These are phyloP conservation scores for Tuber magnatum DNA, from an alignment of 495 filamentous ascomycete species.

Conservation along the genomic window DNA sequence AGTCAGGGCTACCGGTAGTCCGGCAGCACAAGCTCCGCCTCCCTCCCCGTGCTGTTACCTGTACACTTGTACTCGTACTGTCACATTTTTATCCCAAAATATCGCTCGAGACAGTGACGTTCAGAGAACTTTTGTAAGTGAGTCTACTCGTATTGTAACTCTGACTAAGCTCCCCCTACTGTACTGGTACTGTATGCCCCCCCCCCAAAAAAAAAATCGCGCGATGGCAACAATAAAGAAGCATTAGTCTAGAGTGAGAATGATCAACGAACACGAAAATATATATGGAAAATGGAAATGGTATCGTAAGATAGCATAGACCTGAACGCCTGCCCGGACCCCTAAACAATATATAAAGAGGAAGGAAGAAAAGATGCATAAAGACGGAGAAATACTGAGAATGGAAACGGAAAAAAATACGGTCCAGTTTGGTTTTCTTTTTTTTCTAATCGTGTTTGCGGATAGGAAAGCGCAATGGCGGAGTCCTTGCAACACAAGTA, in stretches of 20 bases:
- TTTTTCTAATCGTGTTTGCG: neutral
- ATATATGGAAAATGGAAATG: neutral
- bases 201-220: neutral
- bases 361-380: neutral
- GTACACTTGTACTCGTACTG: too few relatives aligned
- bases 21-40: neutral
- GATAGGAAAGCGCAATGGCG: neutral
- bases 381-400: neutral
- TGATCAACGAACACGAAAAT: neutral
- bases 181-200: neutral
- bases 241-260: neutral
- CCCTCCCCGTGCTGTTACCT: neutral
- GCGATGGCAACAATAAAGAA: neutral
- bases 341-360: neutral
- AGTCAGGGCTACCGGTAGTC: neutral
- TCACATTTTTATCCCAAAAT: neutral
- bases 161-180: too few relatives aligned
- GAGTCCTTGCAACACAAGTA: neutral
- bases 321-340: neutral
- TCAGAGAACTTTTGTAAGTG: neutral
- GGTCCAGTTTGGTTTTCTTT: neutral
- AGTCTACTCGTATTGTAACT: too few relatives aligned
- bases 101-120: neutral
- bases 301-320: neutral
- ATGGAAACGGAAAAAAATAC: neutral